Percentiles rank a stretch among this genome's conserved stretches.
Evolutionary conservation across 129 eudicot genomes (phyloP).

Genomic region (Ambrosia trifida): DNA sequence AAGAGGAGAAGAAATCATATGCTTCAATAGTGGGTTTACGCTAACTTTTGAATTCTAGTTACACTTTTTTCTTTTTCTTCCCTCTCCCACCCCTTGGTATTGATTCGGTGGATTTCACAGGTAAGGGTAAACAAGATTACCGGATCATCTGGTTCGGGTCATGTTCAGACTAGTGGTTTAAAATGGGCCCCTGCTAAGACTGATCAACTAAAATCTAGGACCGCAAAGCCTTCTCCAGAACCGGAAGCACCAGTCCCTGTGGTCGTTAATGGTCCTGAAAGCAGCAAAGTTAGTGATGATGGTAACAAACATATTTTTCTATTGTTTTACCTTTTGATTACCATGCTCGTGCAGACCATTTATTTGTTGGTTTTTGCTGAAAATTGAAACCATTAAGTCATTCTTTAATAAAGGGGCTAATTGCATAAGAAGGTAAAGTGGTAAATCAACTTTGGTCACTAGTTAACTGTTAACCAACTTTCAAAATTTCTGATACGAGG

Average conservation of each 20-base stretch:
- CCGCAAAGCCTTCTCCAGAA: conserved; percentile 48
- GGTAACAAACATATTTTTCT: conserved; percentile 46
- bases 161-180: conserved; percentile 43
- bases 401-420: background rate
- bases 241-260: conserved; percentile 47
- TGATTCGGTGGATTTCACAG: conserved; percentile 24
- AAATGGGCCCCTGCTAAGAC: conserved; percentile 56
- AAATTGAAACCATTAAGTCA: background rate
- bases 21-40: conserved; percentile 69
- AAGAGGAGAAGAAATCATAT: conserved; percentile 71
- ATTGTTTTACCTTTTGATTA: conserved; percentile 1
- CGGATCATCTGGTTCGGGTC: conserved; percentile 40
- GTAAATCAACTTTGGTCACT: background rate
- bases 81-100: background rate
- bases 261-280: conserved; percentile 49
- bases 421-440: background rate
- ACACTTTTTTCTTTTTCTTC: background rate
- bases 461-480: background rate
- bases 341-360: background rate
- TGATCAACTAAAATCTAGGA: conserved; percentile 44
- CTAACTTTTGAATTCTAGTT: background rate
- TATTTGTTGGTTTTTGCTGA: conserved; percentile 1
- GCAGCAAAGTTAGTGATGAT: conserved; percentile 47
- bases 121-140: conserved; percentile 46
- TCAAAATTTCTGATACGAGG: background rate